A percentile compares a stretch with the other conserved stretches of the same genome.
These are phyloP conservation scores for Ziziphus jujuba DNA, from an alignment of 306 rosid genomes.

Conservation along the genomic window DNA sequence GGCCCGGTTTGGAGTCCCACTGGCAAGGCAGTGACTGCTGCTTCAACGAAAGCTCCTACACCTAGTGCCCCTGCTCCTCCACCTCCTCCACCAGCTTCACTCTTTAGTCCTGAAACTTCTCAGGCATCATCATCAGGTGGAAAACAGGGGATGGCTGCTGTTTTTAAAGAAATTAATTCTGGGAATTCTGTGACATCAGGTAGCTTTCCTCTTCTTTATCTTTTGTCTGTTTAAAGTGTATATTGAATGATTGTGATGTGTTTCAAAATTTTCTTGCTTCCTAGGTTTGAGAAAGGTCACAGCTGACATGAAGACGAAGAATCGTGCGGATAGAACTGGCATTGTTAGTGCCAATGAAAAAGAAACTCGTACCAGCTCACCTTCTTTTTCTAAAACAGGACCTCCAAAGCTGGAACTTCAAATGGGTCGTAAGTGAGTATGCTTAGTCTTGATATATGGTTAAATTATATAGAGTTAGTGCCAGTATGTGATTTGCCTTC, in stretches of 20 bases:
- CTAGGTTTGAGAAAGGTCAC: conserved; percentile 92
- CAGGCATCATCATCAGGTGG: conserved; percentile 85
- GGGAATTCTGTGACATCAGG: conserved; percentile 78
- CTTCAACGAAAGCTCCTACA: conserved; percentile 60
- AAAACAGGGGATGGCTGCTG: conserved; percentile 90
- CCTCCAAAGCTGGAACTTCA: conserved; percentile 96
- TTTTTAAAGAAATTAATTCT: conserved; percentile 71
- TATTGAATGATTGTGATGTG: conserved; percentile 20
- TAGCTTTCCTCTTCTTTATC: conserved; percentile 22
- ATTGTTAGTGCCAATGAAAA: conserved; percentile 58
- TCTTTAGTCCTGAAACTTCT: conserved; percentile 71
- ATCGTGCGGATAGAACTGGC: conserved; percentile 81
- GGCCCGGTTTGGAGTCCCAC: conserved; percentile 90
- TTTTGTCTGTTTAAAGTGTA: conserved; percentile 11
- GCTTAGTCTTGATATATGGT: not conserved
- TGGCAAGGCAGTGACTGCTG: conserved; percentile 54
- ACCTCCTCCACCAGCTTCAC: conserved; percentile 85
- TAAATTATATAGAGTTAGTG: conserved; percentile 20
- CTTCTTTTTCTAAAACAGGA: conserved; percentile 62
- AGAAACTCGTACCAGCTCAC: conserved; percentile 48
- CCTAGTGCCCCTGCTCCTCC: conserved; percentile 75
- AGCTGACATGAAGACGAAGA: conserved; percentile 88
- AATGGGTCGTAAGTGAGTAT: conserved; percentile 96
- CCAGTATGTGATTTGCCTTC: conserved; percentile 14
- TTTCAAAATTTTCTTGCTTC: conserved; percentile 2